phyloP scores from a whole-genome alignment of 495 filamentous ascomycete genomes.

The Penicillium verhagenii region DNA sequence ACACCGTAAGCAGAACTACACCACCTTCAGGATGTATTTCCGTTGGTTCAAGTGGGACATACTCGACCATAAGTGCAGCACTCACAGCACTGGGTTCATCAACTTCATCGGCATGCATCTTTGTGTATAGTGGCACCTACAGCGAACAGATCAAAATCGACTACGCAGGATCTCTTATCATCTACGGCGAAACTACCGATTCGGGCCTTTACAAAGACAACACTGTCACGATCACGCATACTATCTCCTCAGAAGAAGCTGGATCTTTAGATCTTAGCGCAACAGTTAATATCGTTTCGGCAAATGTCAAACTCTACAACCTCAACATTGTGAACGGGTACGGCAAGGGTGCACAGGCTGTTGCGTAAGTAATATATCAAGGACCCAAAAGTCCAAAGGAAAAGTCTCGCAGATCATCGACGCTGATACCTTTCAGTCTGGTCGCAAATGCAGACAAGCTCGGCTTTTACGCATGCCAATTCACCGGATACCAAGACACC shows the following conservation, averaged over 20 bases:
- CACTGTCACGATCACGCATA: constrained; percentile 59
- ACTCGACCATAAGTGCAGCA: constrained; percentile 28
- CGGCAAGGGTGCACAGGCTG: constrained; percentile 33
- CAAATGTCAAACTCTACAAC: constrained; percentile 58
- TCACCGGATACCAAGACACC: constrained; percentile 65
- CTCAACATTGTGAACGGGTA: constrained; percentile 58
- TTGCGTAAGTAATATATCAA: constrained; percentile 27
- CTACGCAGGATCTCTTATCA: constrained; percentile 27
- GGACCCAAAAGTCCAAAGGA: background rate
- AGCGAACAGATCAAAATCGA: constrained; percentile 54
- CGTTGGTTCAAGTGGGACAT: constrained; percentile 25
- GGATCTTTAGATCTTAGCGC: constrained; percentile 48
- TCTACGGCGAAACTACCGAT: constrained; percentile 59
- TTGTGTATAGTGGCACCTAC: constrained; percentile 42
- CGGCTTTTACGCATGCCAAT: constrained; percentile 59
- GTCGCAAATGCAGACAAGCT: constrained; percentile 48
- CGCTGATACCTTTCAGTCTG: constrained; percentile 25
- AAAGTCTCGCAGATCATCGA: background rate
- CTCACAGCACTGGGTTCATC: constrained; percentile 25
- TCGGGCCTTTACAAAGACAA: constrained; percentile 55
- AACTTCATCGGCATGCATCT: constrained; percentile 29
- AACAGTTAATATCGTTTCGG: constrained; percentile 54
- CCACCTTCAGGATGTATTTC: constrained; percentile 31
- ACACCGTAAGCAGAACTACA: constrained; percentile 15
- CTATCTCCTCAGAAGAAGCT: constrained; percentile 43